Percentiles rank a stretch among this genome's conserved stretches.
Evolutionary conservation across 1,284 basidiomycete genomes (phyloP).

Genomic region (Sporisorium exsertum): DNA sequence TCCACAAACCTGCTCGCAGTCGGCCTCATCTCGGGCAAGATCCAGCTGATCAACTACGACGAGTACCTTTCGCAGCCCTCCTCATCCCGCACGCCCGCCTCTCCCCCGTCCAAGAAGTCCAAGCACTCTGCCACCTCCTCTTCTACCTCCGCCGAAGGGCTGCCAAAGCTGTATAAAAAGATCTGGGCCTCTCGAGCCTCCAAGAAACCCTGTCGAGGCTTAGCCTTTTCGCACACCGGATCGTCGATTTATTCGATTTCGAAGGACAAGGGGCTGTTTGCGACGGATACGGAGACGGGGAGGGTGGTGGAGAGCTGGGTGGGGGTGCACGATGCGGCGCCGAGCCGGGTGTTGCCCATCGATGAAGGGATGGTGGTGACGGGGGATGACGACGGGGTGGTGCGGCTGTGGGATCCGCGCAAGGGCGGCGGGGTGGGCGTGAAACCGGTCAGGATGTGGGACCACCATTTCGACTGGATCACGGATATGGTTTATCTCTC

Average conservation of each 20-base stretch:
- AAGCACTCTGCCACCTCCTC: background rate
- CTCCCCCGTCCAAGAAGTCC: conserved; percentile 17
- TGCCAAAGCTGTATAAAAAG: conserved; percentile 37
- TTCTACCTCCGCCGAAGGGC: too few species aligned
- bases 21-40: conserved; percentile 82
- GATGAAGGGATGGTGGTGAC: conserved; percentile 81
- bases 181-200: conserved; percentile 52
- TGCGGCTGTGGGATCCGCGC: conserved; percentile 92
- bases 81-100: conserved; percentile 5
- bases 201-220: conserved; percentile 60
- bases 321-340: conserved; percentile 80
- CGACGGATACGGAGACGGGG: conserved; percentile 73
- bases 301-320: conserved; percentile 75
- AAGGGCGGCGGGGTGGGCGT: conserved; percentile 64
- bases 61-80: conserved; percentile 13
- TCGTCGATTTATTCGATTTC: conserved; percentile 78
- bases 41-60: conserved; percentile 80
- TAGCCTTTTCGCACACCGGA: conserved; percentile 43
- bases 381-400: conserved; percentile 92
- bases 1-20: conserved; percentile 76
- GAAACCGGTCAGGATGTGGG: conserved; percentile 75
- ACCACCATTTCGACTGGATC: conserved; percentile 94
- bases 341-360: conserved; percentile 78
- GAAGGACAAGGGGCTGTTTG: conserved; percentile 81
- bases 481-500: conserved; percentile 84